Evolutionary conservation across 139 green algal species (phyloP), one percentile per base, ranked within the genome.

Genomic region (Chlorella vulgaris): DNA sequence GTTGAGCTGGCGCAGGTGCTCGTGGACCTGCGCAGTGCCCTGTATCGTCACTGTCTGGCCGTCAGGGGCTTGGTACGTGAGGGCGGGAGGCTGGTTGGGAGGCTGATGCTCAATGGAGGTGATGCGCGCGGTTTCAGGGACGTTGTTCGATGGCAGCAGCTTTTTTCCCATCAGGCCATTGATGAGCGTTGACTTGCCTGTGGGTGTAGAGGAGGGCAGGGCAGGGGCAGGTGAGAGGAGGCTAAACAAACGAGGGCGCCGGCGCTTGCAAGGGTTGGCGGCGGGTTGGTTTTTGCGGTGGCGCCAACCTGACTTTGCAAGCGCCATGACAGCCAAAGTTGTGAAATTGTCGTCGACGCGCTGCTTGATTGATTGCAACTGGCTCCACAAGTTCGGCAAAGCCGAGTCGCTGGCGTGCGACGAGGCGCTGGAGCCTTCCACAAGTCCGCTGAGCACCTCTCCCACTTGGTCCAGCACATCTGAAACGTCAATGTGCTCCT

Each of bases 161-260:
- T 88, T 83, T 4, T 68, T 42, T 21, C 87, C 88, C 24, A 91
- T 66, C 33, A 96, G 79, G 5, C 89, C 80, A 39, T 94, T 94
- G 43, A 96, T 81, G 63, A 96, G 84, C 3, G 92, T 96, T 43
- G 80, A 90, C 43, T 96, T 96, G 83, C 92, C 92, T 95, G 87
- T 60, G 68, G 51, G 7, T 15, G n/a, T n/a, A n/a, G n/a, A 33
- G 40, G 35, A 35, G 29, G 15, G 36, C 7, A 58, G 53, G 5
- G 29, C 40, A 78, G 51, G 31, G n/a, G n/a, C n/a, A n/a, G n/a
- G n/a, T n/a, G n/a, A n/a, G n/a, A n/a, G n/a, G n/a, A 70, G 29
- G 24, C 28, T 31, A 19, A 4, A 65, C 3, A 18, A 40, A n/a
- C 7, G 7, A n/a, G 18, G 40, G 33, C 24, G 7, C 26, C 19